Base-by-base conservation (phyloP, 345 rosid species). In the Aethionema arabicum region DNA sequence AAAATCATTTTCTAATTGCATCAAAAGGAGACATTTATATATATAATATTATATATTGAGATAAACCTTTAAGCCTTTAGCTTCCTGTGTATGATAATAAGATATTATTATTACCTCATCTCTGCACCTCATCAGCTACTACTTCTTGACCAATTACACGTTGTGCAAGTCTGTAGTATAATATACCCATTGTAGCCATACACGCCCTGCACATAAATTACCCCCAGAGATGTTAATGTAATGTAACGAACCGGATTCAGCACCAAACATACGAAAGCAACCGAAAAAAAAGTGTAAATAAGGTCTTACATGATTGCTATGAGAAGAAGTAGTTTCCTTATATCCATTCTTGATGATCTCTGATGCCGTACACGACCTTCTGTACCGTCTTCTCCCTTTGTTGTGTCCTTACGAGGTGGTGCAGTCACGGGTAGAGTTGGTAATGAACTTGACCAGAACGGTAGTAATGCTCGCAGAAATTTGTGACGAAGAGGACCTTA, bases 371-470 rank as follows among this genome's bases (percentile, higher is more conserved):
- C 27, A 49, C 89, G 95, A 15, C 79, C 85, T 64, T 90, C 99
- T 52, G 78, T 15, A 65, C 58, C 70, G 67, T 84, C 96, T 62
- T 86, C 92, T 53, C 68, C 78, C 50, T 83, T 82, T 69, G 80
- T 43, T 56, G 80, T 68, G 62, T 87, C 96, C 63, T 82, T 95
- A 21, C 90, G 96, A 14, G 86, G 68, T 65, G 99, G 99, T 58
- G 92, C 99, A 56, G 89, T 90, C 60, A 95, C 99, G 3, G 99
- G 99, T 63, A 95, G 78, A 31, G 92, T 86, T 54, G 99, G 99
- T 61, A 95, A 79, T 70, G 99, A 80, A 82, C 82, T 90, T 69
- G 97, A 90, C 97, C 99, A 95, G 77, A 95, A 95, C 12, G 99
- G 97, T 67, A 95, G 82, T 82, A 95, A 75, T 38, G 96, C 90